Evolutionary conservation across 768 basidiomycete species (phyloP).

Genomic region (Suillus placidus): DNA sequence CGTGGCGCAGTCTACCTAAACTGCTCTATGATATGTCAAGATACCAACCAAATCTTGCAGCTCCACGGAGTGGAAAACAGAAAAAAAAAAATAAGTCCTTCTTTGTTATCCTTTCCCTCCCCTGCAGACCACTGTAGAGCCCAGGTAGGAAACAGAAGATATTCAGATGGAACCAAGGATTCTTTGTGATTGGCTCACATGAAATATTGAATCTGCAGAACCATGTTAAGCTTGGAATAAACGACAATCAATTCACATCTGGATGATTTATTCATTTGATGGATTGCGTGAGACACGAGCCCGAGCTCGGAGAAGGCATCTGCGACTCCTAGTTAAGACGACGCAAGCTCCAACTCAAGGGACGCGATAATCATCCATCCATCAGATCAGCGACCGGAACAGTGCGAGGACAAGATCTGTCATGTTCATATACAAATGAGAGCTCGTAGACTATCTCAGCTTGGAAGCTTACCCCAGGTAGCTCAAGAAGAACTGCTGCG

Average conservation of each 20-base stretch:
- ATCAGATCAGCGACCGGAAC: slow-evolving; percentile 5
- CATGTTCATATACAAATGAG: slow-evolving; percentile 2
- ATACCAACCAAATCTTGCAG: background rate
- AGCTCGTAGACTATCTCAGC: slow-evolving; percentile 2
- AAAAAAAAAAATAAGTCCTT: background rate
- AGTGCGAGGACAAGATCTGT: slow-evolving; percentile 3
- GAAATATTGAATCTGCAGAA: background rate
- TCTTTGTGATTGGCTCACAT: slow-evolving; percentile 7
- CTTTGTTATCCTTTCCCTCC: background rate
- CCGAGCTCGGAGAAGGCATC: background rate
- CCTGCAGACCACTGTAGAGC: too few relatives aligned
- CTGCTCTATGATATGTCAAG: background rate
- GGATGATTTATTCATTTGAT: slow-evolving; percentile 1
- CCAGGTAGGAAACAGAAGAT: background rate
- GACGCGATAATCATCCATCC: background rate
- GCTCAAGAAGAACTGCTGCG: background rate
- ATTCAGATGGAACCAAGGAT: background rate
- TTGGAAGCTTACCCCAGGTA: slow-evolving; percentile 4
- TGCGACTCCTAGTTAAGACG: background rate
- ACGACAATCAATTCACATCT: slow-evolving; percentile 4
- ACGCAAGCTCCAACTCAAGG: background rate
- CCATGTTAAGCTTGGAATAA: background rate
- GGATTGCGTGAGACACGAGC: background rate
- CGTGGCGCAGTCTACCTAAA: background rate
- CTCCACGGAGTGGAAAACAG: background rate